Conservation (phyloP, 768 basidiomycete species). For the Leccinum broughii region DNA sequence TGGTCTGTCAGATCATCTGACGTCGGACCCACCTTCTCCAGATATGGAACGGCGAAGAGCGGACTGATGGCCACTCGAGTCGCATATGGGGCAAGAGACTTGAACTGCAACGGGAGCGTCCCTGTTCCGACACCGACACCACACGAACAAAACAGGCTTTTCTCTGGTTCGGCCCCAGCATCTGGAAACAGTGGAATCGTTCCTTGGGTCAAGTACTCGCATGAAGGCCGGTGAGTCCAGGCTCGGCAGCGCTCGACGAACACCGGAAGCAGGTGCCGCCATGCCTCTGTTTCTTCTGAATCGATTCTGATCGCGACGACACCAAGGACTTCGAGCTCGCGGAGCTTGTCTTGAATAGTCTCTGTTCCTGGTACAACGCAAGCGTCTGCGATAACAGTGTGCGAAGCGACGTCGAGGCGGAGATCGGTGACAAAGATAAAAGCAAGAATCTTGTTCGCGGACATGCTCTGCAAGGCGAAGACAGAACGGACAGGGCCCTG, state of each 20-base stretch:
- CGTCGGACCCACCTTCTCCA: slow-evolving; percentile 39
- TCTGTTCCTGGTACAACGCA: slow-evolving; percentile 43
- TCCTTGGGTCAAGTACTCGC: slow-evolving; percentile 41
- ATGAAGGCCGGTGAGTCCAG: slow-evolving; percentile 48
- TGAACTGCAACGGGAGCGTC: slow-evolving; percentile 40
- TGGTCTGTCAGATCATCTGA: background rate
- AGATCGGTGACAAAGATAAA: slow-evolving; percentile 49
- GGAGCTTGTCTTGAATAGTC: slow-evolving; percentile 5
- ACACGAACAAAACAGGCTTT: slow-evolving; percentile 51
- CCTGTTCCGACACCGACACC: slow-evolving; percentile 50
- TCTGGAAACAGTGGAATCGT: slow-evolving; percentile 40
- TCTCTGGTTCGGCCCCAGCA: slow-evolving; percentile 32
- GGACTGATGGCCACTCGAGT: slow-evolving; percentile 55
- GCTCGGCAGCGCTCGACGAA: slow-evolving; percentile 53
- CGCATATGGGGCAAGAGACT: slow-evolving; percentile 40
- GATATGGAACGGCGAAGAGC: slow-evolving; percentile 51
- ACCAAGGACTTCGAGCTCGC: slow-evolving; percentile 10
- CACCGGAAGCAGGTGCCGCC: slow-evolving; percentile 53
- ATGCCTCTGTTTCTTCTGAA: slow-evolving; percentile 33
- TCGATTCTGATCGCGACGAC: slow-evolving; percentile 18
- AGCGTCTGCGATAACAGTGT: slow-evolving; percentile 53
- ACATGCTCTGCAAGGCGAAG: slow-evolving; percentile 20
- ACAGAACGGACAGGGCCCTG: slow-evolving; percentile 18
- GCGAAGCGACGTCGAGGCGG: slow-evolving; percentile 47
- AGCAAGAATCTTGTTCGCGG: slow-evolving; percentile 30